phyloP scores from a whole-genome alignment of 2,329 filamentous ascomycete genomes.

The Nemania sp. region DNA sequence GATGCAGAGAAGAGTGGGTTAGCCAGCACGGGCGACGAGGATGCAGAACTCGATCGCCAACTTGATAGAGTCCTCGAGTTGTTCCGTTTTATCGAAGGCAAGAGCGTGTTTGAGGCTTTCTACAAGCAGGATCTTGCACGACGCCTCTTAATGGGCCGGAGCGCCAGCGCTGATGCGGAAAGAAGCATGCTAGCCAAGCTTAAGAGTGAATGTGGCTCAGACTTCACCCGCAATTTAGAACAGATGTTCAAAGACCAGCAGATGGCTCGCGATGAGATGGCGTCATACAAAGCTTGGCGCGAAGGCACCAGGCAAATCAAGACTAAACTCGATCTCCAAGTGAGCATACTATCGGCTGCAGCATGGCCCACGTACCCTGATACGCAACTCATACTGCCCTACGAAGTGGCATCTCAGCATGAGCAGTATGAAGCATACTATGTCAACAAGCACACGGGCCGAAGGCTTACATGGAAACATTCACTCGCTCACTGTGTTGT shows the following conservation, averaged over 20 bases:
- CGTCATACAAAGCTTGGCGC: conserved; percentile 75
- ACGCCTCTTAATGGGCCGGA: conserved; percentile 85
- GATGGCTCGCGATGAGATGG: conserved; percentile 88
- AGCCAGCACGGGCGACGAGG: conserved; percentile 77
- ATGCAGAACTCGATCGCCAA: conserved; percentile 87
- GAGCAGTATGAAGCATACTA: conserved; percentile 85
- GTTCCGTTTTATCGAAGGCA: conserved; percentile 95
- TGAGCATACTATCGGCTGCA: conserved; percentile 86
- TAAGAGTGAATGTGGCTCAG: conserved; percentile 89
- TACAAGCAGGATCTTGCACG: conserved; percentile 98
- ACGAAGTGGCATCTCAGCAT: conserved; percentile 74
- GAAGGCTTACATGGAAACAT: conserved; percentile 89
- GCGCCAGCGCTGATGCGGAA: conserved; percentile 92
- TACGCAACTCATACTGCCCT: conserved; percentile 69
- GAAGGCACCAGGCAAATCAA: conserved; percentile 51
- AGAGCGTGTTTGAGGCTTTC: conserved; percentile 97
- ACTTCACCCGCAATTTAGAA: conserved; percentile 95
- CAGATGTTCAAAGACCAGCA: conserved; percentile 99
- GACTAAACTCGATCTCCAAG: conserved; percentile 70
- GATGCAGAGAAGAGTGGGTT: conserved; percentile 64
- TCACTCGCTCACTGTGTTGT: conserved; percentile 88
- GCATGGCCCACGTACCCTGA: conserved; percentile 94
- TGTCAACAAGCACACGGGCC: conserved; percentile 83
- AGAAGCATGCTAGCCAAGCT: conserved; percentile 91
- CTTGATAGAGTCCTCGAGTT: conserved; percentile 91